These are phyloP conservation scores for Acacia crassicarpa DNA, from an alignment of 306 rosid species.

Conservation along the genomic window DNA sequence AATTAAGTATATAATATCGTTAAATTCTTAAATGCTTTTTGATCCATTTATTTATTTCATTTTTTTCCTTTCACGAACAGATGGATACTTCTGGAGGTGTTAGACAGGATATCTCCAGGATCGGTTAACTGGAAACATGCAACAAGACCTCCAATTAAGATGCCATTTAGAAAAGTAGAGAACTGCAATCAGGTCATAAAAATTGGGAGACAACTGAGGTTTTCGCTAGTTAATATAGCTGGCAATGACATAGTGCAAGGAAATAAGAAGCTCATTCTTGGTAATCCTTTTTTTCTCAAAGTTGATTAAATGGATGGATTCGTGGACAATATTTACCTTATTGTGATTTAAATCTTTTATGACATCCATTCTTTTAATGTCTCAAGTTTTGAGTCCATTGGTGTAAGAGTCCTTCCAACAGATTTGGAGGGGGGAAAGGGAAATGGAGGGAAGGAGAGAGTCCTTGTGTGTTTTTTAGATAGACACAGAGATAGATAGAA, in stretches of 20 bases:
- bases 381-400: not conserved
- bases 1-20: not conserved
- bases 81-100: conserved; percentile 88
- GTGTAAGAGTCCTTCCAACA: not conserved
- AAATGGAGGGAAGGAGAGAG: not conserved
- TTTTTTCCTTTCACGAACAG: conserved; percentile 41
- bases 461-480: not conserved
- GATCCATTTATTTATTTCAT: not conserved
- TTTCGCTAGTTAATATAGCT: conserved; percentile 86
- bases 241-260: conserved; percentile 98
- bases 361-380: not conserved
- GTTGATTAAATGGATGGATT: not conserved
- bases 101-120: conserved; percentile 86
- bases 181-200: conserved; percentile 90
- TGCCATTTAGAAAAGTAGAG: conserved; percentile 97
- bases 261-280: conserved; percentile 95
- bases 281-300: conserved; percentile 49
- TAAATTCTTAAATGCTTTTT: conserved; percentile 11
- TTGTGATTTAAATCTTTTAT: not conserved
- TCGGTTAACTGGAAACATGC: conserved; percentile 93
- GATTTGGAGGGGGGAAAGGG: not conserved
- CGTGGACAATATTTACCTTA: not conserved
- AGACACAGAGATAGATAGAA: not conserved
- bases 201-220: conserved; percentile 70
- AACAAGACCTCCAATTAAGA: conserved; percentile 89